Conservation (phyloP, 1,284 basidiomycete genomes). For the Athelia psychrophila region DNA sequence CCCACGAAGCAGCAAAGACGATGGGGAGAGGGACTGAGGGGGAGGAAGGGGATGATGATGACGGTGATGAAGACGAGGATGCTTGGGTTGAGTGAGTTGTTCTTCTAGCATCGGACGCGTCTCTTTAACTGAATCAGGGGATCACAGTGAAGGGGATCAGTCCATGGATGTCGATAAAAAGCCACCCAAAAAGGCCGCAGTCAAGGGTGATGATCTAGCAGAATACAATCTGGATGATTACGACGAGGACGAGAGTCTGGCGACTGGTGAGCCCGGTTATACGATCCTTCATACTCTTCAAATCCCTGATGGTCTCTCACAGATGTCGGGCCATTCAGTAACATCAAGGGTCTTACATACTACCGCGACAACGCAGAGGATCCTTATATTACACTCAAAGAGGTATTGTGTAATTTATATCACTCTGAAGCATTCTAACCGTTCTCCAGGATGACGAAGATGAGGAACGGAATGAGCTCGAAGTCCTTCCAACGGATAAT, state of each 20-base stretch:
- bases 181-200: slow-evolving; percentile 38
- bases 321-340: slow-evolving; percentile 91
- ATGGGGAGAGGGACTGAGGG: slow-evolving; percentile 64
- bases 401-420: slow-evolving; percentile 43
- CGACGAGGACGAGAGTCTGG: slow-evolving; percentile 77
- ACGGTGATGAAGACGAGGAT: slow-evolving; percentile 49
- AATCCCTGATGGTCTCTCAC: slow-evolving; percentile 8
- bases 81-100: slow-evolving; percentile 81
- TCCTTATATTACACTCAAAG: slow-evolving; percentile 96
- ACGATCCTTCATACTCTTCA: neutral
- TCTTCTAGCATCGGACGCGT: slow-evolving; percentile 10
- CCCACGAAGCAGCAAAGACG: slow-evolving; percentile 72
- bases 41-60: slow-evolving; percentile 61
- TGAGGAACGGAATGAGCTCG: slow-evolving; percentile 87
- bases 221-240: slow-evolving; percentile 94
- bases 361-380: slow-evolving; percentile 93
- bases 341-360: slow-evolving; percentile 93
- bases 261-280: slow-evolving; percentile 36
- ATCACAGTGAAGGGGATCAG: slow-evolving; percentile 46
- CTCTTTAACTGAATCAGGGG: slow-evolving; percentile 23
- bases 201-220: slow-evolving; percentile 71
- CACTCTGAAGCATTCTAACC: neutral
- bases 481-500: slow-evolving; percentile 90
- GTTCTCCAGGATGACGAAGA: slow-evolving; percentile 64
- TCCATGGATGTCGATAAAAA: slow-evolving; percentile 67